Conservation (phyloP, 2,329 filamentous ascomycete species). For the Davidsoniella virescens region DNA sequence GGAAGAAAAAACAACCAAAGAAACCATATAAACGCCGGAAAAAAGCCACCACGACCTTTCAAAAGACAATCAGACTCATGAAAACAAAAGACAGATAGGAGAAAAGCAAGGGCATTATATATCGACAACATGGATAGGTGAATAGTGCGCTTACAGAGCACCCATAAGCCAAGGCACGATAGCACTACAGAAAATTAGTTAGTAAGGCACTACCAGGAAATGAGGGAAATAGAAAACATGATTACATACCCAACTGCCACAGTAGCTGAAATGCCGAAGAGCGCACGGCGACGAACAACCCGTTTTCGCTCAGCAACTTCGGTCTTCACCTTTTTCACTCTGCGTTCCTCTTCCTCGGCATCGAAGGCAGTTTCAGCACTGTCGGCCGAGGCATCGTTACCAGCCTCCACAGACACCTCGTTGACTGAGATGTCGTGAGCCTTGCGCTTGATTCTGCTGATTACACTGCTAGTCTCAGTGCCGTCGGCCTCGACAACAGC, state of each 20-base stretch:
- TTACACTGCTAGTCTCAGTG: conserved; percentile 24
- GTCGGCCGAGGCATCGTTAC: not conserved
- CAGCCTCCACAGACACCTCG: conserved; percentile 24
- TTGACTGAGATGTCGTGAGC: conserved; percentile 55
- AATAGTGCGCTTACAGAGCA: conserved; percentile 24
- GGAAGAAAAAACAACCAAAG: not conserved
- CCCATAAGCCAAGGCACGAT: conserved; percentile 36
- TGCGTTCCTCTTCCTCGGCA: conserved; percentile 28
- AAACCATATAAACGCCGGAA: conserved; percentile 6
- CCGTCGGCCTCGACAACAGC: conserved; percentile 19
- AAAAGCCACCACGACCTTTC: conserved; percentile 8
- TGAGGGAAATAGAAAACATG: conserved; percentile 3
- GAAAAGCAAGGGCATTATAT: conserved; percentile 3
- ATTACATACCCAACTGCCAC: conserved; percentile 74
- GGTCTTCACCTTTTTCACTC: conserved; percentile 63
- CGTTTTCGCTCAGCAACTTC: conserved; percentile 72
- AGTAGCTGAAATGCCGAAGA: conserved; percentile 74
- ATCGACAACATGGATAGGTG: not conserved
- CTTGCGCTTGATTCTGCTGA: conserved; percentile 54
- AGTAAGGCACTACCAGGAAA: conserved; percentile 13
- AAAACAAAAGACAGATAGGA: conserved; percentile 8
- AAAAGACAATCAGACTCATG: conserved; percentile 5
- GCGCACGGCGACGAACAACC: conserved; percentile 68
- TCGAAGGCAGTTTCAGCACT: conserved; percentile 22
- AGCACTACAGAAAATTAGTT: conserved; percentile 20